Evolutionary conservation across 768 basidiomycete genomes (phyloP).

Genomic region (Piloderma croceum): DNA sequence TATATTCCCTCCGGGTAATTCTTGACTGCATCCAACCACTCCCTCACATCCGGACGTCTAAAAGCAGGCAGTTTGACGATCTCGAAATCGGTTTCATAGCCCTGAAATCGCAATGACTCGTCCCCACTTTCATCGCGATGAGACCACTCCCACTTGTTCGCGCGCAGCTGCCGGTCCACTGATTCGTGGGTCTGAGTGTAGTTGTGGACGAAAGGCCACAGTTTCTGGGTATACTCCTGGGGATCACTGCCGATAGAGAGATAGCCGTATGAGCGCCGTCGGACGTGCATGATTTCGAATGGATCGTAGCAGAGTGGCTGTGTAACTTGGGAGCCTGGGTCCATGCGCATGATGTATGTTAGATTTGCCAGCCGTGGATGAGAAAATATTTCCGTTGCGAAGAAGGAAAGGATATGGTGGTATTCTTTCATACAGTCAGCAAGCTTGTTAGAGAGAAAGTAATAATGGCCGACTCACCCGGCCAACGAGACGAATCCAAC

Average conservation of each 20-base stretch:
- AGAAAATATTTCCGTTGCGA: constrained; percentile 13
- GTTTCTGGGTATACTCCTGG: constrained; percentile 8
- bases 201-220: constrained; percentile 13
- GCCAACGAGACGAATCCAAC: too few relatives aligned
- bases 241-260: constrained; percentile 6
- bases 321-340: constrained; percentile 11
- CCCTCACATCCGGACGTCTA: constrained; percentile 9
- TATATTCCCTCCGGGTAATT: constrained; percentile 15
- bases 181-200: constrained; percentile 9
- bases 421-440: too few relatives aligned
- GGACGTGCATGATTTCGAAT: constrained; percentile 13
- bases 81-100: constrained; percentile 15
- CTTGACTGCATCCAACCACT: constrained; percentile 10
- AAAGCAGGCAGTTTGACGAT: constrained; percentile 11
- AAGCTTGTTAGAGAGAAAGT: too few relatives aligned
- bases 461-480: too few relatives aligned
- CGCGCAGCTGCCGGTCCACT: constrained; percentile 5
- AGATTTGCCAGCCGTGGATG: constrained; percentile 13
- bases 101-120: constrained; percentile 4
- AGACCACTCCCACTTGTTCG: constrained; percentile 9
- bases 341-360: constrained; percentile 16
- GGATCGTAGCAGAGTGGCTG: constrained; percentile 16
- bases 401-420: constrained; percentile 20
- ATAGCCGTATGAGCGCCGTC: constrained; percentile 12
- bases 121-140: constrained; percentile 1